Evolutionary conservation across 805 yeast genomes (phyloP).

Genomic region (Lachancea nothofagi): DNA sequence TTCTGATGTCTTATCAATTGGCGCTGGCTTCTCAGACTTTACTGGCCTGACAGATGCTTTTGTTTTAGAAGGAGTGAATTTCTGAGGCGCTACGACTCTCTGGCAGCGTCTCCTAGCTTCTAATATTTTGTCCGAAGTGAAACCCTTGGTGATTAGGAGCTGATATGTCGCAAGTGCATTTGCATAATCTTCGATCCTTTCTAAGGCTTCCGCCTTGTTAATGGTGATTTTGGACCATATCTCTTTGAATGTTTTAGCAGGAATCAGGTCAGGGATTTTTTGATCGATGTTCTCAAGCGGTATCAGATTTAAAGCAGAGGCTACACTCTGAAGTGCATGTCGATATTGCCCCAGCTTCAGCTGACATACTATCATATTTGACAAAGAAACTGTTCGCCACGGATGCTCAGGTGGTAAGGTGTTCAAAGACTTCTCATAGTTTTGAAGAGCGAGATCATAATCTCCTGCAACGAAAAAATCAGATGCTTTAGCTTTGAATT

Average conservation of each 20-base stretch:
- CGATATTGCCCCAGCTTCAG: conserved; percentile 66
- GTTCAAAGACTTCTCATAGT: conserved; percentile 52
- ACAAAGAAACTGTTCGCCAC: conserved; percentile 57
- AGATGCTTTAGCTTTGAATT: conserved; percentile 51
- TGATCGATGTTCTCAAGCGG: conserved; percentile 40
- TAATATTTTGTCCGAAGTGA: conserved; percentile 54
- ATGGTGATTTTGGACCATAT: conserved; percentile 69
- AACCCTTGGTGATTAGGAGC: conserved; percentile 60
- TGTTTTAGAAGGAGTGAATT: conserved; percentile 12
- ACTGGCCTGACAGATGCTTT: conserved; percentile 7
- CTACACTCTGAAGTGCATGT: conserved; percentile 29
- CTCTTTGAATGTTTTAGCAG: conserved; percentile 37
- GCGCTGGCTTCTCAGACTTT: not conserved
- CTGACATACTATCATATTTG: conserved; percentile 68
- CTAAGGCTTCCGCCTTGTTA: conserved; percentile 79
- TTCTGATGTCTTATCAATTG: not conserved
- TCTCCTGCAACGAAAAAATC: conserved; percentile 76
- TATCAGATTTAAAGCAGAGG: conserved; percentile 30
- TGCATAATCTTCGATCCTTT: conserved; percentile 64
- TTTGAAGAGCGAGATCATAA: conserved; percentile 56
- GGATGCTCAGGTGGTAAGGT: conserved; percentile 61
- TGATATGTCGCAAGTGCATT: conserved; percentile 61
- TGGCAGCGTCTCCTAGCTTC: conserved; percentile 82
- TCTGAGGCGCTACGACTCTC: conserved; percentile 52
- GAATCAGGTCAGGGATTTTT: conserved; percentile 34